Base-by-base conservation (phyloP, 305 asterid genomes). In the Andrographis paniculata region DNA sequence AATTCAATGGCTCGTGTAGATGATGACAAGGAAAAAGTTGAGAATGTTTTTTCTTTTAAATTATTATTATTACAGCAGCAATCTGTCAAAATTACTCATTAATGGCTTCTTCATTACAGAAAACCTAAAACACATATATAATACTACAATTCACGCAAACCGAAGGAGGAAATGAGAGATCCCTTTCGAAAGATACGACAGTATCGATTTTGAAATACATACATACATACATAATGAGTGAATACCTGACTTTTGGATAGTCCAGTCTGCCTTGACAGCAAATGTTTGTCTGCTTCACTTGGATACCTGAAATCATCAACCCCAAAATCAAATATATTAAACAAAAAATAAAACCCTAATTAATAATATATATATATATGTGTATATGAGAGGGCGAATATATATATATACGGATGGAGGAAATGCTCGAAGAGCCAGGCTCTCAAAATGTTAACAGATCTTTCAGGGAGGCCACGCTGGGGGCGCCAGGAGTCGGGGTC, bases 381-480 rank as follows among this genome's bases (percentile, higher is more conserved):
- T 11, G 22, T 58, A 13, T 42, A 31, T 55, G 60, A 62, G 47
- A 28, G 61, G 28, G 51, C 27, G 21, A 40, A 56, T 9, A 19
- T 15, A 33, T 4, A 2, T 2, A 31, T 1, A 44, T 84, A 84
- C 96, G 96, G 96, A 42, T 78, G 75, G 19, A 87, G 93, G 38
- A 87, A 86, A 65, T 86, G 96, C 56, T 82, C 94, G 48, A 86
- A 86, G 40, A 86, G 93, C 94, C 96, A 86, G 0, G 96, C 79
- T 41, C 94, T 63, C 48, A 86, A 44, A 13, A 74, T 70, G 63
- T 71, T 73, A 45, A 82, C 80, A 33, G 96, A 82, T 16, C 86
- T 63, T 50, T 82, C 94, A 5, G 96, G 96, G 70, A 86, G 65
- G 1, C 96, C 96, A 37, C 94, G 52, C 14, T 86, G 96, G 0